Evolutionary conservation across 225 moss, liverwort and hornwort species (phyloP).

Genomic region (Pleurozium schreberi): DNA sequence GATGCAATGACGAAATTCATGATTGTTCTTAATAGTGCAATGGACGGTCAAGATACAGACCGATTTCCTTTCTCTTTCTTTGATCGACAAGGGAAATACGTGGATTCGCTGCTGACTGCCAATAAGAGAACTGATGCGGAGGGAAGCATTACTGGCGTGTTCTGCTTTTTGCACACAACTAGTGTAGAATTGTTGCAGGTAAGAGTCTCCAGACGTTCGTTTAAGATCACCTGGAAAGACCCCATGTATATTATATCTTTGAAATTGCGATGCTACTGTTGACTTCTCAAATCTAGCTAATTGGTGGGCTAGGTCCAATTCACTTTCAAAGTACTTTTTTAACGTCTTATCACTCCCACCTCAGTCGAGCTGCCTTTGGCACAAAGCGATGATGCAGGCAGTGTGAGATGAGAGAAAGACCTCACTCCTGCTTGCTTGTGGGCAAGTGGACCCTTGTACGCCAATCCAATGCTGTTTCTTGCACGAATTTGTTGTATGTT

Average conservation of each 20-base stretch:
- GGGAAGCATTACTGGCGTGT: constrained; percentile 46
- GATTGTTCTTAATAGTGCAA: constrained; percentile 54
- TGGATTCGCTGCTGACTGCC: constrained; percentile 37
- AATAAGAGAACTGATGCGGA: constrained; percentile 53
- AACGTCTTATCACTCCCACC: not conserved
- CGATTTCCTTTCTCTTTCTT: constrained; percentile 54
- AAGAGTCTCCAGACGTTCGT: not conserved
- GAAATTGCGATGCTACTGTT: not conserved
- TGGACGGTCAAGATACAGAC: constrained; percentile 55
- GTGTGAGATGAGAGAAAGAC: constrained; percentile 24
- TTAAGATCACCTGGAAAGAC: not conserved
- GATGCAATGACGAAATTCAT: constrained; percentile 61
- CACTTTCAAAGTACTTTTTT: not conserved
- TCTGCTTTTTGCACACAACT: constrained; percentile 52
- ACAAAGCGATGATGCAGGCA: constrained; percentile 49
- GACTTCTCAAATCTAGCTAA: not conserved
- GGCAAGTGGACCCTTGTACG: not conserved
- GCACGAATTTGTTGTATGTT: constrained; percentile 9
- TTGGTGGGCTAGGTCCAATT: not conserved
- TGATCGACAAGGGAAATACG: constrained; percentile 37
- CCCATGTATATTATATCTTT: not conserved
- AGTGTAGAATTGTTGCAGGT: constrained; percentile 52
- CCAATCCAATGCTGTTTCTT: not conserved
- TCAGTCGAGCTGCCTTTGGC: constrained; percentile 40
- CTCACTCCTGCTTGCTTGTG: not conserved